Evolutionary conservation across 495 filamentous ascomycete species (phyloP), one percentile per base, ranked within the genome.

Genomic region (Daldinia concentrica): DNA sequence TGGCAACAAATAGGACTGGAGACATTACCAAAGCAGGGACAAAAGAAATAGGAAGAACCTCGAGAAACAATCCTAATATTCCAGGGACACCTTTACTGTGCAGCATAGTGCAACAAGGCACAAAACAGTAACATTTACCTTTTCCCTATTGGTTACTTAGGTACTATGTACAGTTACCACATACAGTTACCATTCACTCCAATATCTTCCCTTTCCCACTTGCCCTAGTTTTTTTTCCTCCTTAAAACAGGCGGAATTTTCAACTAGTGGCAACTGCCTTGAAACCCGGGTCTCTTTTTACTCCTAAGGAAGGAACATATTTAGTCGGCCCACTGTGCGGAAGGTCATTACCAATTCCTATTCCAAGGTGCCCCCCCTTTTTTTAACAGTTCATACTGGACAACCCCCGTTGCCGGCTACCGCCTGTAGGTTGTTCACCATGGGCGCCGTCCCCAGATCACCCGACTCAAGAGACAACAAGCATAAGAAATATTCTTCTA

Each of bases 261-360:
- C 11, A 3, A 3, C 17, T 48, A 6, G 43, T 48, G 19, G 43
- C 19, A 48, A 48, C 43, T 48, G 19, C 43, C 43, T 24, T 48
- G 17, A 48, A 48, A 24, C 17, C 9, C 14, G 8, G 4, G 2
- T 22, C 19, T 54, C 11, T 29, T 39, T 58, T 50, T 12, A 26
- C 30, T 52, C 36, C 7, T 27, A 51, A 58, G 51, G 58, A 45
- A 68, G 58, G 51, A 19, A 57, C 58, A 6, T 39, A 54, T 36
- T 55, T 17, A 26, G 29, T 19, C 14, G 12, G 26, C 19, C 56
- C 48, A 45, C 43, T 50, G 55, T 55, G 48, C 14, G 15, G 54
- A 15, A 51, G 45, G 29, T 61, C 61, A 17, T 68, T 67, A 56
- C 68, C 58, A 48, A 70, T 61, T 58, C 27, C 52, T 32, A 15